Conservation (phyloP, 1,284 basidiomycete species). For the Taiwanofungus camphoratus region DNA sequence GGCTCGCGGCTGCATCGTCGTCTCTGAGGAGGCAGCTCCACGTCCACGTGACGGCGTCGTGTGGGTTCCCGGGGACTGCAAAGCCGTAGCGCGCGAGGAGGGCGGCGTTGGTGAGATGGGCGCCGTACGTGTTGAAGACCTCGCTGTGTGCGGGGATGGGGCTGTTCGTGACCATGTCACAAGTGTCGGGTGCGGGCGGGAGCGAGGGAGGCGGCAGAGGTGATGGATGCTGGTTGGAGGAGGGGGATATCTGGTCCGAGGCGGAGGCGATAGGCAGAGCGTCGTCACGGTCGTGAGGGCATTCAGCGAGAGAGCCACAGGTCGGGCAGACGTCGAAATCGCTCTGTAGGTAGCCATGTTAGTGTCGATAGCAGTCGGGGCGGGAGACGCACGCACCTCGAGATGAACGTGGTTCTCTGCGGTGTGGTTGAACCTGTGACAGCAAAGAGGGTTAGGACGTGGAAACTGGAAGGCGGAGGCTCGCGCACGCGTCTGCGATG, state of each 20-base stretch:
- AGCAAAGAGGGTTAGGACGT: conserved; percentile 4
- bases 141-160: conserved; percentile 50
- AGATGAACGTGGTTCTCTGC: conserved; percentile 73
- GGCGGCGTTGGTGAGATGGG: conserved; percentile 60
- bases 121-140: conserved; percentile 86
- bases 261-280: no score
- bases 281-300: conserved; percentile 59
- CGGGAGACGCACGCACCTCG: conserved; percentile 41
- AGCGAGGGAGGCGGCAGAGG: background rate
- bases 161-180: conserved; percentile 62
- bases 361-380: background rate
- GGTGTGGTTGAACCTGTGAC: conserved; percentile 76
- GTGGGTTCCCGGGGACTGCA: conserved; percentile 55
- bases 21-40: conserved; percentile 28
- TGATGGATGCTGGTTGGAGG: background rate
- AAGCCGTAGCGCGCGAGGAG: conserved; percentile 77
- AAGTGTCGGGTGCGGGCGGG: conserved; percentile 29
- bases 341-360: conserved; percentile 39
- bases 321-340: conserved; percentile 79
- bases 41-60: conserved; percentile 49
- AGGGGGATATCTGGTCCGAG: background rate
- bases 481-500: conserved; percentile 76
- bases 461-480: background rate
- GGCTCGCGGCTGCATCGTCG: background rate
- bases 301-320: conserved; percentile 74